Evolutionary conservation across 1,284 basidiomycete species (phyloP).

Genomic region (Fomitopsis pinicola): DNA sequence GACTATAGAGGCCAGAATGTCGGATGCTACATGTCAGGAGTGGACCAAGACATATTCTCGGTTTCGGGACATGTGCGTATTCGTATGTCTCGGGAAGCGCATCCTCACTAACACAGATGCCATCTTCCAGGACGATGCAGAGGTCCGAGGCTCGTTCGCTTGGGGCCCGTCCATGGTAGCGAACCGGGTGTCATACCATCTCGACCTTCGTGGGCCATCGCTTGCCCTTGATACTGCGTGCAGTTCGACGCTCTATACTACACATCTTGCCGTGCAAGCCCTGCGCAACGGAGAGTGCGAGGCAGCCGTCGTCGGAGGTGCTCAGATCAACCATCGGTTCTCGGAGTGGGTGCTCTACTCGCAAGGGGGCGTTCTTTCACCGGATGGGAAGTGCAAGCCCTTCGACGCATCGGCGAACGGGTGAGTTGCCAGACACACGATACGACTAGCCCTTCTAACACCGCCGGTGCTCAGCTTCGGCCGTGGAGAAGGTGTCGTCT

Average conservation of each 20-base stretch:
- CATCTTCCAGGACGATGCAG: constrained; percentile 29
- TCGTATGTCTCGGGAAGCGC: background rate
- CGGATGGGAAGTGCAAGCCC: constrained; percentile 44
- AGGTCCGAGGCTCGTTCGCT: constrained; percentile 33
- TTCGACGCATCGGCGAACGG: constrained; percentile 47
- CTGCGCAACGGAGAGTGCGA: constrained; percentile 42
- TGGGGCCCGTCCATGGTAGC: constrained; percentile 35
- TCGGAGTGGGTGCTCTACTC: constrained; percentile 26
- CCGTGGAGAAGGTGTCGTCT: constrained; percentile 22
- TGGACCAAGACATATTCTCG: constrained; percentile 11
- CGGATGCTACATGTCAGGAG: constrained; percentile 34
- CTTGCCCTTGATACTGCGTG: constrained; percentile 47
- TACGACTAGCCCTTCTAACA: background rate
- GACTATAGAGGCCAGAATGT: constrained; percentile 34
- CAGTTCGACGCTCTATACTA: constrained; percentile 40
- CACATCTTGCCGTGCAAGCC: constrained; percentile 43
- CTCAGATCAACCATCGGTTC: constrained; percentile 31
- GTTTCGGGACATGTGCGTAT: constrained; percentile 14
- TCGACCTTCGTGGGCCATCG: constrained; percentile 44
- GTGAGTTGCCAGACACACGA: constrained; percentile 17
- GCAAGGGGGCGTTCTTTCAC: constrained; percentile 35
- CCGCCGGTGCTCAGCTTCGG: constrained; percentile 16
- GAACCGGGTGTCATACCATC: constrained; percentile 44
- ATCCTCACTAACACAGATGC: background rate
- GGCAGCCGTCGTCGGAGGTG: constrained; percentile 42